These are phyloP conservation scores for Prunella vulgaris DNA, from an alignment of 257 asterid genomes.

Conservation along the genomic window DNA sequence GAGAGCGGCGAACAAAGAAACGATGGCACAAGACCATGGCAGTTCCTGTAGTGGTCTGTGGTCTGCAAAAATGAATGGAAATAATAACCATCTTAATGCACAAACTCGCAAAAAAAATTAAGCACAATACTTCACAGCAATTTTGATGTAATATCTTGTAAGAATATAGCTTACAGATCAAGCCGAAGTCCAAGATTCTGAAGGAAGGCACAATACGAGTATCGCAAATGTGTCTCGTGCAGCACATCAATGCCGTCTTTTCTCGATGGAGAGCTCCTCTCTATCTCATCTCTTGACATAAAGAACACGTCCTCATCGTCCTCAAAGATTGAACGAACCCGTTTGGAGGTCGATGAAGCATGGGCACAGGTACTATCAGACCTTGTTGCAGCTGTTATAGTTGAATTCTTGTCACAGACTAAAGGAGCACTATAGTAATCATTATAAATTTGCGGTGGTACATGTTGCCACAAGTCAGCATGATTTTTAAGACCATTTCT, in stretches of 20 bases:
- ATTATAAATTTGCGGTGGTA: constrained; percentile 28
- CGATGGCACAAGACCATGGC: constrained; percentile 98
- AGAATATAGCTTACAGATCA: constrained; percentile 62
- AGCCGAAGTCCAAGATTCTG: constrained; percentile 84
- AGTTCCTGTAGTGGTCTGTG: constrained; percentile 90
- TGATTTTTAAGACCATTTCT: constrained; percentile 23
- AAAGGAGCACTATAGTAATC: constrained; percentile 25
- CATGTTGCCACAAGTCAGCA: constrained; percentile 24
- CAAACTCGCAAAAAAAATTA: not conserved
- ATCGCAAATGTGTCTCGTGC: constrained; percentile 80
- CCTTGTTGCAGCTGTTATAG: constrained; percentile 30
- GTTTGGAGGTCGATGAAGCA: constrained; percentile 46
- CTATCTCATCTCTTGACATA: constrained; percentile 89
- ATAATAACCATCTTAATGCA: not conserved
- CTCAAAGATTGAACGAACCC: constrained; percentile 68
- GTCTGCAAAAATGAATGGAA: constrained; percentile 52
- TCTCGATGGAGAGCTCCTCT: constrained; percentile 83
- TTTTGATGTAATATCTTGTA: not conserved
- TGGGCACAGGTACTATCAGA: constrained; percentile 30
- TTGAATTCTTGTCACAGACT: constrained; percentile 21
- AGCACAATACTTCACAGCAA: not conserved
- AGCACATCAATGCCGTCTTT: constrained; percentile 84
- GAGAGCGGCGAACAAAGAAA: constrained; percentile 83
- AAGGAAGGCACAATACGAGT: constrained; percentile 88
- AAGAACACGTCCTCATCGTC: constrained; percentile 52